Conservation (phyloP, 2,329 filamentous ascomycete genomes). For the Xylaria arbuscula region DNA sequence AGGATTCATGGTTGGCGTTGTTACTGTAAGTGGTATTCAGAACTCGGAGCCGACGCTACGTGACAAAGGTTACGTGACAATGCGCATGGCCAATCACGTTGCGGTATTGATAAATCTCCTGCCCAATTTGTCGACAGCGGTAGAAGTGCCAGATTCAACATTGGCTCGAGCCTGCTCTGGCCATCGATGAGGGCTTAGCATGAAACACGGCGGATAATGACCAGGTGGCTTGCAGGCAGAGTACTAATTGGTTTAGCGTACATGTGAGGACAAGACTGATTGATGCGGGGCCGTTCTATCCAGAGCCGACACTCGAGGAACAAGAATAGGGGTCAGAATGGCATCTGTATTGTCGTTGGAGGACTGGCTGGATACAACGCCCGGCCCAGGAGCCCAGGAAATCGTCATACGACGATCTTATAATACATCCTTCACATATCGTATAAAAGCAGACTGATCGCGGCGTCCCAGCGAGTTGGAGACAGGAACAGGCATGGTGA, state of each 20-base stretch:
- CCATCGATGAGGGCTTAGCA: slow-evolving; percentile 3
- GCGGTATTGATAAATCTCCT: slow-evolving; percentile 27
- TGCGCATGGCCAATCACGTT: slow-evolving; percentile 21
- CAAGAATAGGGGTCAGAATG: neutral
- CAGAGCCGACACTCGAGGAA: neutral
- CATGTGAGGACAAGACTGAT: slow-evolving; percentile 17
- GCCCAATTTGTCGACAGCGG: slow-evolving; percentile 28
- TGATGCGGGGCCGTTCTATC: slow-evolving; percentile 1
- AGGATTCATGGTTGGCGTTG: slow-evolving; percentile 8
- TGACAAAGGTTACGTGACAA: slow-evolving; percentile 10
- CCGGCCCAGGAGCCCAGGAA: neutral
- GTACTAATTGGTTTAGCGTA: slow-evolving; percentile 6
- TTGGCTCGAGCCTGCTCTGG: slow-evolving; percentile 2
- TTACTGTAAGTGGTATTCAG: slow-evolving; percentile 14
- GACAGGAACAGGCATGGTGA: neutral
- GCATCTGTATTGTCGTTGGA: neutral
- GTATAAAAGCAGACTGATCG: neutral
- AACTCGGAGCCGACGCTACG: slow-evolving; percentile 12
- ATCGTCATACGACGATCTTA: too few species aligned
- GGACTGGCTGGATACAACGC: neutral
- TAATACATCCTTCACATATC: neutral
- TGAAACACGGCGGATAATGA: slow-evolving; percentile 18
- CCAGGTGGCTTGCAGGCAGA: slow-evolving; percentile 11
- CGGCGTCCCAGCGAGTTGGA: neutral
- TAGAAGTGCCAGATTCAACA: neutral